Evolutionary conservation across 139 green algal genomes (phyloP), one percentile per base, ranked within the genome.

Genomic region (Chlorella sp.): DNA sequence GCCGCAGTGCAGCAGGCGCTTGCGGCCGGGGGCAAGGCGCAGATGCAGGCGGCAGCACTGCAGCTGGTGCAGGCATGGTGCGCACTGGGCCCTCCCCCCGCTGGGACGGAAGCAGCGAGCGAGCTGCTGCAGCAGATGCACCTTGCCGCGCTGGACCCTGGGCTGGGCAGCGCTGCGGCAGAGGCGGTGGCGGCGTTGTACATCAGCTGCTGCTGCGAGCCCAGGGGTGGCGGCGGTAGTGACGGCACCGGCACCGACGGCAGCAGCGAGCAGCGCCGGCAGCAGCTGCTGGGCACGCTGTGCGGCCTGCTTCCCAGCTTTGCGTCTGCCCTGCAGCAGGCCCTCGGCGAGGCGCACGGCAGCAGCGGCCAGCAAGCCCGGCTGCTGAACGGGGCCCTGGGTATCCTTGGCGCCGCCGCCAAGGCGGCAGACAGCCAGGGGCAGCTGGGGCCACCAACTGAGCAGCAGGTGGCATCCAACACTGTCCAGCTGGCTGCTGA

Each of bases 331-430:
- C 87, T 94, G 54, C 78, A 72, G 6, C 76, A 84, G 22, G 73
- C 70, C 19, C 34, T 43, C 24, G 19, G 34, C 13, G 43, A 78
- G 72, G 30, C 36, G 48, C 64, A 86, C 54, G 14, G 0, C 68
- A 89, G 38, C 86, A 92, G 30, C 62, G 48, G 36, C 34, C 69
- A 88, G 32, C 87, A 84, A 73, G 80, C 82, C 60, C 91, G 89
- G 82, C 82, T 92, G 79, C 75, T 94, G 75, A 73, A 56, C 46
- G 70, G 72, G 0, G 81, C 51, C 16, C 41, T 86, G 68, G 40
- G 72, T 1, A 2, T 86, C 34, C 81, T 86, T 26, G 51, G 69
- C 8, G 81, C 81, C 1, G 81, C 81, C 20, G 40, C 51, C 0
- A 36, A 16, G 26, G 60, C 40, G 5, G 77, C 77, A 24, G 77